Conservation (phyloP, 306 rosid species). For the Inga leiocalycina region DNA sequence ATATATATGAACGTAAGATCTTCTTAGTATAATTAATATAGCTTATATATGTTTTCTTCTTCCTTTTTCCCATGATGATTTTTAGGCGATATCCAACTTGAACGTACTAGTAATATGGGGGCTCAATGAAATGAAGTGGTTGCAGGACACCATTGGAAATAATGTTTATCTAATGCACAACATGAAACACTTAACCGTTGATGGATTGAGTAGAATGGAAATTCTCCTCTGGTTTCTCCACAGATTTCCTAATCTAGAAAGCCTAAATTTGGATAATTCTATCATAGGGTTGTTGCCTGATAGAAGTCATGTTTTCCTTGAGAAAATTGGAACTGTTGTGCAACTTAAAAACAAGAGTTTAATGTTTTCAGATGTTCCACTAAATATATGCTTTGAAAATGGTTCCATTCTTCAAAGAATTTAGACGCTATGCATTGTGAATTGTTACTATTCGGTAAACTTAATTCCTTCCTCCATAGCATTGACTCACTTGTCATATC, state of each 20-base stretch:
- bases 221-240: too few relatives aligned
- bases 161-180: too few relatives aligned
- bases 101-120: not conserved
- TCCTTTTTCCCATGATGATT: not conserved
- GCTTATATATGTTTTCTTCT: too few relatives aligned
- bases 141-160: not conserved
- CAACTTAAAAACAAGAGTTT: not conserved
- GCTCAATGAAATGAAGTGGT: conserved; percentile 4
- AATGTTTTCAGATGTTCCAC: accelerated
- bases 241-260: not conserved
- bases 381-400: not conserved
- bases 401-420: conserved; percentile 13
- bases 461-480: not conserved
- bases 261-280: accelerated
- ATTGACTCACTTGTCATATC: not conserved
- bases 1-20: not conserved
- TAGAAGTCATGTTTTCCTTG: not conserved
- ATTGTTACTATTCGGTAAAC: not conserved
- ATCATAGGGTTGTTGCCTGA: not conserved
- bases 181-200: not conserved
- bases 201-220: not conserved
- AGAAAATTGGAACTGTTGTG: not conserved
- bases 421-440: not conserved
- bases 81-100: conserved; percentile 18
- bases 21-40: too few relatives aligned